phyloP scores from a whole-genome alignment of 2,329 filamentous ascomycete genomes.

The Fusarium multiceps region DNA sequence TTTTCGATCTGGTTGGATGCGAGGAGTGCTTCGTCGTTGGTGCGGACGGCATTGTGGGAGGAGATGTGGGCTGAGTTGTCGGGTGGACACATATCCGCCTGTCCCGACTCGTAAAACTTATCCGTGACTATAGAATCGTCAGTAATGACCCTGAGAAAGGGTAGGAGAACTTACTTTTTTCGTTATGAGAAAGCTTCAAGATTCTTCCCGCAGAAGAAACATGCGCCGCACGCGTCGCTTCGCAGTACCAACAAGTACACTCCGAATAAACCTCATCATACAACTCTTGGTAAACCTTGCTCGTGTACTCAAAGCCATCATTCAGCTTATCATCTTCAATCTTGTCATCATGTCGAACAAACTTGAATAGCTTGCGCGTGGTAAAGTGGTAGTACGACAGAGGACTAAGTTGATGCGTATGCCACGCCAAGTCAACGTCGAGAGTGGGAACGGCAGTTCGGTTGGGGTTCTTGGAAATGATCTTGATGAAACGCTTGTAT shows the following conservation, averaged over 20 bases:
- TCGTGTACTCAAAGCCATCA: slow-evolving; percentile 77
- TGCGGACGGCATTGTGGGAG: slow-evolving; percentile 73
- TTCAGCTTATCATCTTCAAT: slow-evolving; percentile 75
- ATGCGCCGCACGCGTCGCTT: slow-evolving; percentile 61
- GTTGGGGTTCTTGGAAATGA: slow-evolving; percentile 63
- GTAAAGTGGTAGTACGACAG: slow-evolving; percentile 71
- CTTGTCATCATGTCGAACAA: slow-evolving; percentile 88
- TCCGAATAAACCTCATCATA: slow-evolving; percentile 77
- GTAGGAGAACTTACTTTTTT: slow-evolving; percentile 51
- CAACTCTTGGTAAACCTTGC: slow-evolving; percentile 72
- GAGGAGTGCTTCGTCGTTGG: slow-evolving; percentile 3
- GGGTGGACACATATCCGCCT: slow-evolving; percentile 62
- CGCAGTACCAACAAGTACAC: slow-evolving; percentile 88
- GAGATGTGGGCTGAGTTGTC: slow-evolving; percentile 76
- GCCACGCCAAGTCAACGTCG: slow-evolving; percentile 81
- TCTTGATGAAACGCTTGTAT: slow-evolving; percentile 70
- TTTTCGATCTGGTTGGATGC: slow-evolving; percentile 10
- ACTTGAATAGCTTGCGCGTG: slow-evolving; percentile 59
- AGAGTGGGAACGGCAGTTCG: slow-evolving; percentile 74
- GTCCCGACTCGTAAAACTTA: slow-evolving; percentile 60
- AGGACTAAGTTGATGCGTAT: slow-evolving; percentile 81
- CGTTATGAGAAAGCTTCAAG: slow-evolving; percentile 59
- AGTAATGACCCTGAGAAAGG: not conserved
- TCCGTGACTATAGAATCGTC: slow-evolving; percentile 47
- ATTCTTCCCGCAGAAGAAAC: slow-evolving; percentile 59